Evolutionary conservation across 2,329 filamentous ascomycete genomes (phyloP).

Genomic region (Penicillium olsonii): DNA sequence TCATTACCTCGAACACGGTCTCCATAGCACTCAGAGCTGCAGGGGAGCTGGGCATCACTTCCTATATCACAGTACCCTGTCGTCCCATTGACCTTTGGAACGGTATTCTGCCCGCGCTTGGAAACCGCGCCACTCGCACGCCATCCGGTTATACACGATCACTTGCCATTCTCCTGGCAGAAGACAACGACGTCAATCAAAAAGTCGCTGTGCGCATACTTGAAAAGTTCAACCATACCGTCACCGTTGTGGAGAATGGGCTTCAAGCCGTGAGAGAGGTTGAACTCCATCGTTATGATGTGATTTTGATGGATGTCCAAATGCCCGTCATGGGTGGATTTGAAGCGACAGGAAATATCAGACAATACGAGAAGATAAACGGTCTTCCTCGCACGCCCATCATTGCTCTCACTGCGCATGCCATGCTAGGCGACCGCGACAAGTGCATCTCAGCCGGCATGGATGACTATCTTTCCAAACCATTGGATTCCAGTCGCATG

Average conservation of each 20-base stretch:
- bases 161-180: slow-evolving; percentile 86
- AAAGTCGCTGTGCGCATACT: slow-evolving; percentile 90
- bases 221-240: slow-evolving; percentile 75
- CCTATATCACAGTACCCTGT: slow-evolving; percentile 95
- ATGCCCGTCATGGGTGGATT: slow-evolving; percentile 98
- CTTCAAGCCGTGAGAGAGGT: slow-evolving; percentile 68
- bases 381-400: slow-evolving; percentile 80
- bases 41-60: slow-evolving; percentile 86
- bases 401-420: slow-evolving; percentile 89
- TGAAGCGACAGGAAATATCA: slow-evolving; percentile 87
- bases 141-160: slow-evolving; percentile 89
- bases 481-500: slow-evolving; percentile 85
- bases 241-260: slow-evolving; percentile 79
- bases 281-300: slow-evolving; percentile 83
- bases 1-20: slow-evolving; percentile 82
- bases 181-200: slow-evolving; percentile 95
- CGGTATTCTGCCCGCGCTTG: slow-evolving; percentile 86
- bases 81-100: slow-evolving; percentile 88
- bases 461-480: slow-evolving; percentile 95
- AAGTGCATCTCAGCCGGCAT: slow-evolving; percentile 95
- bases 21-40: slow-evolving; percentile 88
- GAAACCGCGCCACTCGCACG: slow-evolving; percentile 85
- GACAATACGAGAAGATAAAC: slow-evolving; percentile 80
- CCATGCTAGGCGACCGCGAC: slow-evolving; percentile 93
- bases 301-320: slow-evolving; percentile 95